Evolutionary conservation across 306 rosid genomes (phyloP), one percentile per base, ranked within the genome.

Genomic region (Chamaecrista fasciculata): DNA sequence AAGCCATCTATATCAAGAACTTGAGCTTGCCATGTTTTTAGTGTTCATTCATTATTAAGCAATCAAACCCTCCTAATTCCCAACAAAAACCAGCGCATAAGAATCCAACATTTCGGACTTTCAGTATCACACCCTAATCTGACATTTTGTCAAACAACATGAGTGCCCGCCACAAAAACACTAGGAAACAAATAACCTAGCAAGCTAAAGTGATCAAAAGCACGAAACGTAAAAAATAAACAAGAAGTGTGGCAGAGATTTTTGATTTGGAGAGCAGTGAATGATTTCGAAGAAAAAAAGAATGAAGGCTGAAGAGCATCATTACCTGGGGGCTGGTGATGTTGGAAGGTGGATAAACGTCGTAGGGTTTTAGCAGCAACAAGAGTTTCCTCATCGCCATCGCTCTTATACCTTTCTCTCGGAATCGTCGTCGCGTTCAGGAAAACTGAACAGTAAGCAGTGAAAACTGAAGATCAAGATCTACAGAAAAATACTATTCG

Each of bases 331-430:
- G 85, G 19, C 49, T 78, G 60, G 82, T 53, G 81, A 70, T 23
- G 76, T 79, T 80, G 58, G 85, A 74, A 69, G 82, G 73, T 43
- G 92, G 85, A 72, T 82, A 83, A 6, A 43, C 71, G 48, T 53
- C 82, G 39, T 81, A 80, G 40, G 97, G 90, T 73, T 94, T 90
- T 20, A 86, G 71, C 50, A 90, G 75, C 71, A 90, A 56, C 67
- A 90, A 26, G 49, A 90, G 48, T 75, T 77, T 85, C 87, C 80
- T 86, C 70, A 46, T 71, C 51, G 81, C 79, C 94, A 88, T 90
- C 47, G 29, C 62, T 49, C 49, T 61, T 34, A 62, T 65, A 2
- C 37, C 52, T 50, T 6, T 24, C 33, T 11, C 69, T 62, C 56
- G n/a, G 18, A 34, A 9, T 20, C 4, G 3, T 5, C 6, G 4